phyloP scores from a whole-genome alignment of 345 rosid genomes.

The Eucalyptus marginata region DNA sequence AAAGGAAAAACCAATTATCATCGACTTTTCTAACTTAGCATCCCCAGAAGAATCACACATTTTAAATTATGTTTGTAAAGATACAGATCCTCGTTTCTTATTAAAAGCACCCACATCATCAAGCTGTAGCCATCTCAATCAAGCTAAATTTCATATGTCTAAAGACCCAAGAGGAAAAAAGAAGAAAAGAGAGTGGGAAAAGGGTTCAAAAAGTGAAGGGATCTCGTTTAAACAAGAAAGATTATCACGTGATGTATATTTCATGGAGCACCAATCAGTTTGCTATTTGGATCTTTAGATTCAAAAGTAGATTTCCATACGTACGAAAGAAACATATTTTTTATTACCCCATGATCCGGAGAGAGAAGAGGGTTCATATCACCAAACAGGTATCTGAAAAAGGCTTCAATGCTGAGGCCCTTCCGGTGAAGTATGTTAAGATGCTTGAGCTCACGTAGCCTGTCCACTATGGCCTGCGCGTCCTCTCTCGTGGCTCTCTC shows the following conservation, averaged over 20 bases:
- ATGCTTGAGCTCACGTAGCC: slow-evolving; percentile 20
- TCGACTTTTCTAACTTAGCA: not conserved
- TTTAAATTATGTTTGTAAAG: not conserved
- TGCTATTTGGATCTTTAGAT: not conserved
- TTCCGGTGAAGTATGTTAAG: slow-evolving; percentile 36
- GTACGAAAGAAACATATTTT: not conserved
- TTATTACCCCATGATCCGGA: slow-evolving; percentile 14
- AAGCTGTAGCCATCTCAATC: not conserved
- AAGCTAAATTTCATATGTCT: not conserved
- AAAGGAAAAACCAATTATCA: not conserved
- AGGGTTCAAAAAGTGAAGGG: not conserved
- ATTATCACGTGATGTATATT: not conserved
- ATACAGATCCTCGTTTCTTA: not conserved
- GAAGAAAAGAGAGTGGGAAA: not conserved
- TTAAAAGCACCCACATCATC: not conserved
- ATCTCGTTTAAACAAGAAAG: not conserved
- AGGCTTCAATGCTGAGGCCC: slow-evolving; percentile 37
- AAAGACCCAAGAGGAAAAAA: not conserved
- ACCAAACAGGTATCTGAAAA: slow-evolving; percentile 39
- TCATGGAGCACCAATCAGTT: not conserved
- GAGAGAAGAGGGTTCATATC: slow-evolving; percentile 22
- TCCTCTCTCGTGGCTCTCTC: slow-evolving; percentile 19
- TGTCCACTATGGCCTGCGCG: slow-evolving; percentile 37
- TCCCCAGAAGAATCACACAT: not conserved
- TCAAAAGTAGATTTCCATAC: not conserved